Evolutionary conservation across 164 flowering plant genomes (phyloP).

Genomic region (Stephania cephalantha): DNA sequence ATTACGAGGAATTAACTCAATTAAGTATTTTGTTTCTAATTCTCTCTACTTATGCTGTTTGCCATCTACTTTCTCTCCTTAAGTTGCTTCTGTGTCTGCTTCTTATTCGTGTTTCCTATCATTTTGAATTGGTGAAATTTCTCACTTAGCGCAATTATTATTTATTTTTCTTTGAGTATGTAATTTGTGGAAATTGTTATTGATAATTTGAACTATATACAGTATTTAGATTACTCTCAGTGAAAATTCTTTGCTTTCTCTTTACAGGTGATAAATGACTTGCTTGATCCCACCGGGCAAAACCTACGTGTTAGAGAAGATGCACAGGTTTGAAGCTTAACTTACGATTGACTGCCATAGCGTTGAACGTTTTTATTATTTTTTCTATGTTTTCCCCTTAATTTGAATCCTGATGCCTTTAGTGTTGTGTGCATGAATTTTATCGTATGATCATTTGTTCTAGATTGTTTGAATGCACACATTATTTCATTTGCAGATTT

Average conservation of each 20-base stretch:
- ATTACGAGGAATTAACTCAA: not conserved
- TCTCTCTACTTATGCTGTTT: not conserved
- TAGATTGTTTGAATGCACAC: too few relatives aligned
- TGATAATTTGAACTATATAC: not conserved
- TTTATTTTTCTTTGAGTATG: not conserved
- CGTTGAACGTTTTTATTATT: too few relatives aligned
- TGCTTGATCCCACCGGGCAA: constrained; percentile 98
- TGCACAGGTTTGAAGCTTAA: constrained; percentile 67
- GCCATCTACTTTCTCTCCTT: not conserved
- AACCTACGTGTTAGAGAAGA: constrained; percentile 98
- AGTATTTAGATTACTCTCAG: not conserved
- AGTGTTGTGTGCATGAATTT: too few relatives aligned
- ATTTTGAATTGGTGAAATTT: not conserved
- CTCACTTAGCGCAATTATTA: not conserved
- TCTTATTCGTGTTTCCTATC: not conserved
- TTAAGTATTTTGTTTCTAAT: not conserved
- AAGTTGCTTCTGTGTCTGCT: not conserved
- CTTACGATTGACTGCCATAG: not conserved
- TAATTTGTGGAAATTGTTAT: not conserved
- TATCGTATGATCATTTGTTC: too few relatives aligned
- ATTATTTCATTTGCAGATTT: too few relatives aligned
- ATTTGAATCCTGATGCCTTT: too few relatives aligned
- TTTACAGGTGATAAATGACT: constrained; percentile 90
- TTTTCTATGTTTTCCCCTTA: too few relatives aligned
- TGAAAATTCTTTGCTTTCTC: constrained; percentile 4